phyloP scores from a whole-genome alignment of 805 yeast species.

The Wickerhamiella occidentalis region DNA sequence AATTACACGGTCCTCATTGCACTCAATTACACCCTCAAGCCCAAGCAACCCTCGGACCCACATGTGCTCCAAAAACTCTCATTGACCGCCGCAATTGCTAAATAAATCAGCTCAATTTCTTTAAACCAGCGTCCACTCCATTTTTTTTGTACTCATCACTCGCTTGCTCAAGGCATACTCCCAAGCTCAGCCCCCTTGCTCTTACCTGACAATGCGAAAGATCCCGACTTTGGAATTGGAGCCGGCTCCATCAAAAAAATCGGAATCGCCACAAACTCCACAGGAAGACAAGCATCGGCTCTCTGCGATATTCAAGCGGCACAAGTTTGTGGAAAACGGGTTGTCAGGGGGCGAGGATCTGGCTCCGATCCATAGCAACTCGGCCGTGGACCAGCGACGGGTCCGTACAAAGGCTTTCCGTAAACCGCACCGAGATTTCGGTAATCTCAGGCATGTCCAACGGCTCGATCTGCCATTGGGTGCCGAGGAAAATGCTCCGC shows the following conservation, averaged over 20 bases:
- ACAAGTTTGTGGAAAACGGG: background rate
- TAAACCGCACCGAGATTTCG: constrained; percentile 3
- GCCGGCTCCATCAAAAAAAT: background rate
- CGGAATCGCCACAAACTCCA: background rate
- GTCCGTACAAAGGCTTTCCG: background rate
- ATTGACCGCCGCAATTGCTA: too few relatives aligned
- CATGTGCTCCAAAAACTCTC: too few relatives aligned
- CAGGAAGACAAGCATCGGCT: background rate
- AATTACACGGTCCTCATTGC: too few relatives aligned
- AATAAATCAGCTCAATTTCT: too few relatives aligned
- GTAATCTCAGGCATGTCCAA: constrained; percentile 6
- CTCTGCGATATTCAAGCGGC: constrained; percentile 2
- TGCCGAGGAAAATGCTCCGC: background rate
- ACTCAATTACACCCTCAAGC: too few relatives aligned
- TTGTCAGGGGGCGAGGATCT: background rate
- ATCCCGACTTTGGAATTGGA: background rate
- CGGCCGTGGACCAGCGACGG: constrained; percentile 5
- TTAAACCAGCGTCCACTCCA: too few relatives aligned
- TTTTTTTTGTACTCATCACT: too few relatives aligned
- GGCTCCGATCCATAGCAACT: background rate
- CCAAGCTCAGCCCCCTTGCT: background rate
- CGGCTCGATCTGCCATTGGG: constrained; percentile 7
- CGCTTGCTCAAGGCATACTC: too few relatives aligned
- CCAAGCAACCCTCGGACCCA: too few relatives aligned
- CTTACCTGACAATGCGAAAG: background rate